phyloP scores from a whole-genome alignment of 169 alveolate genomes.

The Plasmodium gallinaceum region DNA sequence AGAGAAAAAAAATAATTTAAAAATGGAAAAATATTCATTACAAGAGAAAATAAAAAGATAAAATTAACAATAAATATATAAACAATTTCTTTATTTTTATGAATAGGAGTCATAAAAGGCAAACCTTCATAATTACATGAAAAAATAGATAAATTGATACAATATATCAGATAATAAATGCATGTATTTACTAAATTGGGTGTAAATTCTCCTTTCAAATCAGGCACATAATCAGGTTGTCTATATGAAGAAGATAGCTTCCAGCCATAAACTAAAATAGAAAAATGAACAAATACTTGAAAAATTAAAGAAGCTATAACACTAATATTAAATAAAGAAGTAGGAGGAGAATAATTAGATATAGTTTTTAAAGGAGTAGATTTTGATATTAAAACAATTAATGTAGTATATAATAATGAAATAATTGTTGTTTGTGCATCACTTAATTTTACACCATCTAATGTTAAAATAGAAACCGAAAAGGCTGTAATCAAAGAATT shows the following conservation, averaged over 20 bases:
- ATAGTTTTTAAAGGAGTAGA: slow-evolving; percentile 80
- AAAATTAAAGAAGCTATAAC: slow-evolving; percentile 81
- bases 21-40: slow-evolving; percentile 51
- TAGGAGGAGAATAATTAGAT: slow-evolving; percentile 79
- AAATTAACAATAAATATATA: slow-evolving; percentile 51
- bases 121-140: slow-evolving; percentile 91
- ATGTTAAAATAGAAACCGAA: slow-evolving; percentile 94
- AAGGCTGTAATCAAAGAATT: slow-evolving; percentile 96
- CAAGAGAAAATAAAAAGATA: slow-evolving; percentile 31
- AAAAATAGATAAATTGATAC: slow-evolving; percentile 87
- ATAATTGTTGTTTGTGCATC: slow-evolving; percentile 96
- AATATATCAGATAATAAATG: slow-evolving; percentile 87
- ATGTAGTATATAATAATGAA: slow-evolving; percentile 83
- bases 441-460: slow-evolving; percentile 97
- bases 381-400: slow-evolving; percentile 82
- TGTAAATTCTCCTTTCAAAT: slow-evolving; percentile 89
- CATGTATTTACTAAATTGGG: slow-evolving; percentile 92
- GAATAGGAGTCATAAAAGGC: slow-evolving; percentile 89
- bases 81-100: slow-evolving; percentile 80
- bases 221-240: slow-evolving; percentile 77
- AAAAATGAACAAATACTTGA: slow-evolving; percentile 86
- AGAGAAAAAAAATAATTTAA: slow-evolving; percentile 64
- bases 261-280: slow-evolving; percentile 87
- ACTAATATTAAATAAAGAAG: slow-evolving; percentile 78
- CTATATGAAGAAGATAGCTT: slow-evolving; percentile 80